Base-by-base conservation (phyloP, 768 basidiomycete species). In the Boletales sp. region DNA sequence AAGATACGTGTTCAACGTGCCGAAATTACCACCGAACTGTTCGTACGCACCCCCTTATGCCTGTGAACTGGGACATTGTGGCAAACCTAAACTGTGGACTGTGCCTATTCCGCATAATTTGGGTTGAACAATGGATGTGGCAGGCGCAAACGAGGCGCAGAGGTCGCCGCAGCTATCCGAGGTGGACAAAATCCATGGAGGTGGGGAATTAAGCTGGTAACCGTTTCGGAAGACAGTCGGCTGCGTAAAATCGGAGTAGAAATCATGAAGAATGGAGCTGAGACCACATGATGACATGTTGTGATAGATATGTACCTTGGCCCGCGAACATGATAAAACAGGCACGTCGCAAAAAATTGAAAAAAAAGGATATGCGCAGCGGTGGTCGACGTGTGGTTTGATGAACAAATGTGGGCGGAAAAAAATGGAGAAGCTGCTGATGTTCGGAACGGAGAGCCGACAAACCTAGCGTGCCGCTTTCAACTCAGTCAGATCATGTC, bases 1-100 rank as follows among this genome's bases (percentile, higher is more conserved):
- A 29, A 41, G 7, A 27, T 27, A 46, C 45, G 31, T 37, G 17
- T 39, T 38, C 38, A 42, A 43, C 31, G 36, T 37, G 50, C 49
- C 52, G 49, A 47, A 10, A 59, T 61, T 54, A 43, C 54, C 13
- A 51, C 61, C 61, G 58, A 48, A 1, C 38, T 29, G 41, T 42
- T 30, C 48, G 47, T 51, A 31, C 46, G 48, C 43, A 27, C 11
- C 34, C 47, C 45, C 40, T 12, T 45, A 47, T 27, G 24, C 6
- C 19, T 12, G 45, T 43, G 43, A 39, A n/a, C 41, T 39, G 18
- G 40, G 52, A 41, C 45, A 45, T 38, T 45, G 47, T 32, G 40
- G 45, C 8, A 1, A 52, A 52, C 47, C 34, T 29, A 48, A 37
- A 40, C 46, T 35, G 37, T 18, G 38, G 37, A 39, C 8, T 18